Conservation (phyloP, 108 stramenopile genomes). For the Pseudonitzschia multiseries region DNA sequence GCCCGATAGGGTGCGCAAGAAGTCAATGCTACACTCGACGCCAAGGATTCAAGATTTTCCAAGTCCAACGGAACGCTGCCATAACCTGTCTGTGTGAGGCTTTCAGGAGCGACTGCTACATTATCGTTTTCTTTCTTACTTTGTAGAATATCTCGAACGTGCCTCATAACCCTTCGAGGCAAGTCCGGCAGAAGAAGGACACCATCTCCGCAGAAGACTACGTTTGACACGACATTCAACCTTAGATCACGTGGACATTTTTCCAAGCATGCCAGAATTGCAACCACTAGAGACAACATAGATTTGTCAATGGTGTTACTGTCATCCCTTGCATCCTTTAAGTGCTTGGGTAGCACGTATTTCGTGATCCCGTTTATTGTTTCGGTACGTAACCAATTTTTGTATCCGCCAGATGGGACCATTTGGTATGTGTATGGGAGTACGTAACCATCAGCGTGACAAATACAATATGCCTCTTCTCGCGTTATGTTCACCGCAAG, state of each 20-base stretch:
- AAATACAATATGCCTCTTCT: conserved; percentile 36
- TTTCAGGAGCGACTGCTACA: neutral
- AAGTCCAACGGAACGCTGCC: conserved; percentile 28
- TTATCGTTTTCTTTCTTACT: conserved; percentile 4
- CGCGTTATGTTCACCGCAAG: conserved; percentile 33
- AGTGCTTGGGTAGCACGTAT: neutral
- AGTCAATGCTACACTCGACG: conserved; percentile 7
- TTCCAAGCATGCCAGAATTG: conserved; percentile 37
- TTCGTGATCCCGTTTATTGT: neutral
- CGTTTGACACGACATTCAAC: conserved; percentile 25
- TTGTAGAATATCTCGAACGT: conserved; percentile 20
- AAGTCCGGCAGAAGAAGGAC: conserved; percentile 38
- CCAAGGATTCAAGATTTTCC: conserved; percentile 17
- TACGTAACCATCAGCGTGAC: conserved; percentile 39
- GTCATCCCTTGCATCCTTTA: conserved; percentile 13
- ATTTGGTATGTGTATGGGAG: conserved; percentile 41
- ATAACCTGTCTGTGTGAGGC: neutral
- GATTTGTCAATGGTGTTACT: conserved; percentile 23
- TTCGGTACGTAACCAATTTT: conserved; percentile 7
- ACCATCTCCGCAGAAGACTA: conserved; percentile 44
- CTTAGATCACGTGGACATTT: conserved; percentile 34
- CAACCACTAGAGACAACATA: conserved; percentile 28
- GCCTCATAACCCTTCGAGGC: conserved; percentile 20
- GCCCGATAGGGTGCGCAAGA: conserved; percentile 37
- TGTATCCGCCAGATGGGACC: conserved; percentile 29